A percentile compares a stretch with the other conserved stretches of the same genome.
Evolutionary conservation across 2,329 filamentous ascomycete species (phyloP).

Genomic region (Bipolaris cookei): DNA sequence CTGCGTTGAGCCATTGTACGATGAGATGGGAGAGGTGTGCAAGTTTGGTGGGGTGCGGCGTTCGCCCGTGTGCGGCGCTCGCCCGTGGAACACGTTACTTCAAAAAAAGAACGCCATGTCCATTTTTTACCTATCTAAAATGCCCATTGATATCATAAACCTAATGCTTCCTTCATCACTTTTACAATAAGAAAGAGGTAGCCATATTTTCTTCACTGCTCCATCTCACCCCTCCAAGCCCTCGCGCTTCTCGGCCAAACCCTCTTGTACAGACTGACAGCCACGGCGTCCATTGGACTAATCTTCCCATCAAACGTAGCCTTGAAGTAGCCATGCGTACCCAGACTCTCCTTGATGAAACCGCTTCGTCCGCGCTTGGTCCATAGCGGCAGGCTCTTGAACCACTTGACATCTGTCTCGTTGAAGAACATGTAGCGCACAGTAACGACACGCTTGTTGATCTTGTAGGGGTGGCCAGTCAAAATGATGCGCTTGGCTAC

Average conservation of each 20-base stretch:
- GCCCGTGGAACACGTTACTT: too few species aligned
- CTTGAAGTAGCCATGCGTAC: constrained; percentile 99
- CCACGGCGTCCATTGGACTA: constrained; percentile 93
- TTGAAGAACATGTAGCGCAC: constrained; percentile 99
- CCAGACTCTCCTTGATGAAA: constrained; percentile 90
- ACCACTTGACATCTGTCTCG: constrained; percentile 92
- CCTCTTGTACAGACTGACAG: constrained; percentile 71
- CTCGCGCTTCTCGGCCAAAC: constrained; percentile 70
- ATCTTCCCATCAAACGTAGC: constrained; percentile 95
- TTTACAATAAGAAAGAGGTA: background rate
- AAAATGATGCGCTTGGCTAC: constrained; percentile 93
- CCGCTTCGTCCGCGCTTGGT: constrained; percentile 86
- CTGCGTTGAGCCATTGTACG: too few species aligned
- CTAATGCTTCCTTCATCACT: background rate
- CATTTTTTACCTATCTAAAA: constrained; percentile 29
- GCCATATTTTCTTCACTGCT: background rate
- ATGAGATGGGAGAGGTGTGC: too few species aligned
- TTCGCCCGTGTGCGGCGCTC: too few species aligned
- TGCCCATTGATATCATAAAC: constrained; percentile 24
- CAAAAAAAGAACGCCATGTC: constrained; percentile 12
- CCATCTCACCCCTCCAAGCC: constrained; percentile 45
- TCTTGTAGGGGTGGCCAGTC: constrained; percentile 97
- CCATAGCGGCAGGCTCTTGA: constrained; percentile 95
- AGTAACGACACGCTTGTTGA: constrained; percentile 96
- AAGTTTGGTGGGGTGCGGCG: too few species aligned